phyloP scores from a whole-genome alignment of 2,329 filamentous ascomycete genomes.

The Helminthosporium solani region DNA sequence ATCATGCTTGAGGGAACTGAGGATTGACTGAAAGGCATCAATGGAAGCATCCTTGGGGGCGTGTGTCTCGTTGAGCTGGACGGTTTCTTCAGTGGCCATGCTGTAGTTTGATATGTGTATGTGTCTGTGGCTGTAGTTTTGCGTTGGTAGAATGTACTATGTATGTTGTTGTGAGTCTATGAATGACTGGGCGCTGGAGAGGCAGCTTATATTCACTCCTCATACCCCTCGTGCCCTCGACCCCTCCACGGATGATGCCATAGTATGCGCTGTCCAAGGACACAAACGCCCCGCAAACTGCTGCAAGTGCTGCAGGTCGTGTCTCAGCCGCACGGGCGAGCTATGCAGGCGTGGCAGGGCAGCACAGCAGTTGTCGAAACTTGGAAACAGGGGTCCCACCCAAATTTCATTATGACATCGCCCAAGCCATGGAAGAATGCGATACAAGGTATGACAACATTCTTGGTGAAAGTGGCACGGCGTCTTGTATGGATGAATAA shows the following conservation, averaged over 20 bases:
- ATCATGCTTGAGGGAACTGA: slow-evolving; percentile 33
- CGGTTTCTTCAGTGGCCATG: slow-evolving; percentile 43
- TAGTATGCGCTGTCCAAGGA: slow-evolving; percentile 9
- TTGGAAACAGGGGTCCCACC: slow-evolving; percentile 7
- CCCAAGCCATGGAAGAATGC: neutral
- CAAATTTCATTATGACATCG: slow-evolving; percentile 1
- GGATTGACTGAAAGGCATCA: slow-evolving; percentile 34
- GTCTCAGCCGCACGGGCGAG: slow-evolving; percentile 12
- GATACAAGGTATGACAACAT: neutral
- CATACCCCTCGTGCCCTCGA: no score
- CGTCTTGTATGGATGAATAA: no score
- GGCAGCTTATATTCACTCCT: slow-evolving; percentile 15
- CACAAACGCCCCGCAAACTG: slow-evolving; percentile 1
- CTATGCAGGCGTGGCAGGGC: no score
- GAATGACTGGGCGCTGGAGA: neutral
- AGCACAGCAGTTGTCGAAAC: slow-evolving; percentile 9
- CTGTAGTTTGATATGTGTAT: slow-evolving; percentile 1
- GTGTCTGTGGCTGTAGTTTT: no score
- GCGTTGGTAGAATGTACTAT: no score
- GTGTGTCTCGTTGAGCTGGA: slow-evolving; percentile 34
- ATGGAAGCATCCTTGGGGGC: slow-evolving; percentile 38
- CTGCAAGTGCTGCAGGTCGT: slow-evolving; percentile 8
- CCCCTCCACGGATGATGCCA: slow-evolving; percentile 19
- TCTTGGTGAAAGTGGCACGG: no score
- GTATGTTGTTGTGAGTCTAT: neutral